These are phyloP conservation scores for Aspergillus baeticus DNA, from an alignment of 495 filamentous ascomycete species.

Conservation along the genomic window DNA sequence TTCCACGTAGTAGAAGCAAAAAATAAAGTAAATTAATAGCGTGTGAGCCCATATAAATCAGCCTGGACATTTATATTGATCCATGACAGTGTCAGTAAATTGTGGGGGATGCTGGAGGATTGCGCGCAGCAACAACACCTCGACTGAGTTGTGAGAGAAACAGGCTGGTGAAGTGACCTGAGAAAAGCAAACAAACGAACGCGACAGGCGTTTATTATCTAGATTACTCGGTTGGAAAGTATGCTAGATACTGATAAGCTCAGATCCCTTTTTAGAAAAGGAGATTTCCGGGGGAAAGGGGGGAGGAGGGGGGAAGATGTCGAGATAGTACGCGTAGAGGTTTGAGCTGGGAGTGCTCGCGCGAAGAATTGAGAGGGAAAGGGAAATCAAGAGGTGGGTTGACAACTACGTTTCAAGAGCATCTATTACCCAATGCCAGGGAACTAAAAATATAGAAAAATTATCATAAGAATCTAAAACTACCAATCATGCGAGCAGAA, in stretches of 20 bases:
- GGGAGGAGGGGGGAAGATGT: constrained; percentile 3
- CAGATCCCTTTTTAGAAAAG: neutral
- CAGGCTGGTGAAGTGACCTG: neutral
- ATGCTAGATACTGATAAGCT: neutral
- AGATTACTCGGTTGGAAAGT: constrained; percentile 3
- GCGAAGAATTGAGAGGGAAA: constrained; percentile 8
- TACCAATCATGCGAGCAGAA: constrained; percentile 14
- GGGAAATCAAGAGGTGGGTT: neutral
- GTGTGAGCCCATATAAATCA: neutral
- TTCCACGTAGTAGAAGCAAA: neutral
- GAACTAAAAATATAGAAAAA: constrained; percentile 5
- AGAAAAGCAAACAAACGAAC: neutral
- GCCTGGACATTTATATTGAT: too few species aligned
- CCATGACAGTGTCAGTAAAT: neutral
- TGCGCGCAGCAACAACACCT: neutral
- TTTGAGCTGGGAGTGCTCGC: constrained; percentile 6
- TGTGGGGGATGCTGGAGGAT: neutral
- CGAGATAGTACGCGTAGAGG: constrained; percentile 9
- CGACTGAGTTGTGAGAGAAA: neutral
- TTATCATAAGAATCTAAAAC: neutral
- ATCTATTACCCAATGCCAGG: neutral
- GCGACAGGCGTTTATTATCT: neutral
- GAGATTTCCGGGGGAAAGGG: neutral
- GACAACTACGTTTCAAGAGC: constrained; percentile 1
- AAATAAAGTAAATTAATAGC: neutral